Evolutionary conservation across 345 rosid species (phyloP), one percentile per base, ranked within the genome.

Genomic region (Excoecaria cochinchinensis): DNA sequence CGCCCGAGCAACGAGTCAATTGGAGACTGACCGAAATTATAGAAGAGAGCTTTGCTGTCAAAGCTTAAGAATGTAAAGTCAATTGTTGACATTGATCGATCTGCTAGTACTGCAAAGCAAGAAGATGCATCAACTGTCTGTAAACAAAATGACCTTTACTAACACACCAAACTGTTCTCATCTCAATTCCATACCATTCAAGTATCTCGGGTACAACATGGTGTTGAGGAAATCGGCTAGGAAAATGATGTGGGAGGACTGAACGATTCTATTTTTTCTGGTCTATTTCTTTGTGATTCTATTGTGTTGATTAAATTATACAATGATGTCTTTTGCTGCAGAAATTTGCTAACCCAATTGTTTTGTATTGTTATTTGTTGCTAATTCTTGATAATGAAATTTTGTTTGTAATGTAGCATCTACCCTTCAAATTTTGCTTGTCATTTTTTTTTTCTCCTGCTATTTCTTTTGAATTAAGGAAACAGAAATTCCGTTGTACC

Each of bases 1-100:
- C 89, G 87, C 22, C 87, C 81, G 57, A 86, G 88, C 76, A 78
- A 86, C 71, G 92, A 86, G 72, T 88, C 91, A 31, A 82, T 79
- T 4, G 92, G 86, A 50, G 83, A 81, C 72, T 85, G 84, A 85
- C 59, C 17, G 36, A 19, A 47, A 58, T 39, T 16, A 17, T 46
- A 66, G 60, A 57, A 38, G 56, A 68, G 60, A 69, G 65, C 56
- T 65, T 59, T 24, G 64, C 65, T 62, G 66, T 67, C 68, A 74
- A 67, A 72, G 77, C 55, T 72, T 39, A 25, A 53, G 57, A 77
- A 77, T 50, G 73, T 16, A 44, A 73, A 36, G 67, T 70, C 78
- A 31, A 31, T 31, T 31, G 73, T 68, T n/a, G 38, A 73, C 44
- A 61, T 42, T 47, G 56, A 61, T 53, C 31, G 31, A 31, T 67